These are phyloP conservation scores for Naganishia cerealis DNA, from an alignment of 1,284 basidiomycete genomes.

Conservation along the genomic window DNA sequence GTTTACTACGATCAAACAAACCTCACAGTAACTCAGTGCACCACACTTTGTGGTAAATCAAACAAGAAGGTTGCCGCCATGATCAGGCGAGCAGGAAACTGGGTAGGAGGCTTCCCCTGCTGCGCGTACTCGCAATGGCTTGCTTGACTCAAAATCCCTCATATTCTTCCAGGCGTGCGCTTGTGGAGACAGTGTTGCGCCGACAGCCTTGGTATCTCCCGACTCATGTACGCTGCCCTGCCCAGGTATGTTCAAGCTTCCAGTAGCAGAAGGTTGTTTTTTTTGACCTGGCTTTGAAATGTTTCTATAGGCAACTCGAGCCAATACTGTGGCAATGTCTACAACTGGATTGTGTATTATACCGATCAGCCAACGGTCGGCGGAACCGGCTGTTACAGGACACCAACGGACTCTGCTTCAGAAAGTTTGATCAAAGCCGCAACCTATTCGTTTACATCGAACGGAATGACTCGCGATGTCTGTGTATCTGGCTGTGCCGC, in stretches of 20 bases:
- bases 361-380: constrained; percentile 11
- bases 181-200: constrained; percentile 36
- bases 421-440: constrained; percentile 22
- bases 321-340: constrained; percentile 42
- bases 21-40: constrained; percentile 36
- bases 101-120: background rate
- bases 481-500: constrained; percentile 38
- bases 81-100: constrained; percentile 13
- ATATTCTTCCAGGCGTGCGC: constrained; percentile 28
- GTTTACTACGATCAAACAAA: constrained; percentile 26
- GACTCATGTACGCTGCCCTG: constrained; percentile 33
- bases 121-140: too few species aligned
- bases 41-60: constrained; percentile 34
- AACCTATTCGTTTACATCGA: constrained; percentile 21
- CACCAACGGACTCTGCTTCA: constrained; percentile 19
- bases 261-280: background rate
- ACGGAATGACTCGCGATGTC: constrained; percentile 36
- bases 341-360: constrained; percentile 32
- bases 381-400: constrained; percentile 26
- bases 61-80: constrained; percentile 24
- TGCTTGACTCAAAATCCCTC: too few species aligned
- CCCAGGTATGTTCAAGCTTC: constrained; percentile 31
- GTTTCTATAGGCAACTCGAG: constrained; percentile 41
- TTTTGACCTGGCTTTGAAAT: background rate
- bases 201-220: constrained; percentile 22